These are phyloP conservation scores for Mortierella sp. DNA, from an alignment of 371 early-diverging fungal species.

Conservation along the genomic window DNA sequence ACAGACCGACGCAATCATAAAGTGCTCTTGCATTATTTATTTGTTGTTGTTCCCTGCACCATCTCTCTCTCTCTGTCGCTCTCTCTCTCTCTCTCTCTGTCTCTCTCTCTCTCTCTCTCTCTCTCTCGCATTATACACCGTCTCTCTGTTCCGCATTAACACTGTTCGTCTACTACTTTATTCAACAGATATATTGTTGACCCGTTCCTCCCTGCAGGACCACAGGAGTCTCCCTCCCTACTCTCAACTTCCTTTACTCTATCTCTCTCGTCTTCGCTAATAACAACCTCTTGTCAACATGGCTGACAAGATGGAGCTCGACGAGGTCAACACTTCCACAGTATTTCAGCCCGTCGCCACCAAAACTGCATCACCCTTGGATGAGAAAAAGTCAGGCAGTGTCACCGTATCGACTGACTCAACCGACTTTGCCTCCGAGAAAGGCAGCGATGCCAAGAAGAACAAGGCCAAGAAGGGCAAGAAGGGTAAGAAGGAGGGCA, in stretches of 20 bases:
- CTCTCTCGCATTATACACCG: no score
- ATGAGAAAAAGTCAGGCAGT: constrained; percentile 5
- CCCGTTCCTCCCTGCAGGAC: no score
- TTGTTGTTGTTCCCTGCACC: no score
- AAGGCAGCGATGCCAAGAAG: constrained; percentile 36
- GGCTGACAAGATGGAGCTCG: constrained; percentile 55
- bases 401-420: constrained; percentile 9
- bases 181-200: no score
- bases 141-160: no score
- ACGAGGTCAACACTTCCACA: constrained; percentile 28
- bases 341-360: not conserved
- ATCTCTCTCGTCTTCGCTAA: not conserved
- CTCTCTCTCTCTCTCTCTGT: no score
- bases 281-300: constrained; percentile 11
- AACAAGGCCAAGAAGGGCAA: constrained; percentile 19
- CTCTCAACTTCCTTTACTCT: not conserved
- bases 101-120: no score
- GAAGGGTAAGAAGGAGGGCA: constrained; percentile 40
- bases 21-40: no score
- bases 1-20: no score
- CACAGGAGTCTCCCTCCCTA: no score
- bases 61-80: no score
- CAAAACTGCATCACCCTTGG: not conserved
- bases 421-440: constrained; percentile 25
- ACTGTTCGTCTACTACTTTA: no score